Conservation (phyloP, 352 stramenopile species). For the Phytophthora colocasiae region DNA sequence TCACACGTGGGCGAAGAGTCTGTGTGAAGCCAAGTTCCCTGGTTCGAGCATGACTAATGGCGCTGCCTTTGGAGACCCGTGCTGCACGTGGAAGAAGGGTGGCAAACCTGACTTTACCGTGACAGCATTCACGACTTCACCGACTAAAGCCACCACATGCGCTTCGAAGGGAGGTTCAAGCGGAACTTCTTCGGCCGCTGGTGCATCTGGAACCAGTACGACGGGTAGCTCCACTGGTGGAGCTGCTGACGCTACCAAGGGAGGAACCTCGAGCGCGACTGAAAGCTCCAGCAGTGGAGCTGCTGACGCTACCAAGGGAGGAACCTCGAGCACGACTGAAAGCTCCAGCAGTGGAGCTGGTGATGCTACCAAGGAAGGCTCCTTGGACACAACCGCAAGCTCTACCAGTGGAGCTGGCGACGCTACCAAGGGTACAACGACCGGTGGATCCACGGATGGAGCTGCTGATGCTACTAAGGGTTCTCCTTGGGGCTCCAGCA, state of each 20-base stretch:
- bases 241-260: conserved; percentile 14
- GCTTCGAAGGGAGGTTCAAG: conserved; percentile 26
- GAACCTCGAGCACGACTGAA: not conserved
- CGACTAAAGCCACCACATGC: conserved; percentile 29
- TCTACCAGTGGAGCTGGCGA: not conserved
- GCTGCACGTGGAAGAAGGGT: conserved; percentile 46
- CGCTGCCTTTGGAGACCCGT: conserved; percentile 37
- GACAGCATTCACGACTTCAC: conserved; percentile 29
- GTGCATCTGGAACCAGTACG: conserved; percentile 2
- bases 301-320: conserved; percentile 13
- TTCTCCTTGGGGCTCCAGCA: conserved; percentile 23
- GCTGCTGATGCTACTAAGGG: conserved; percentile 20
- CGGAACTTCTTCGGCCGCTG: conserved; percentile 9
- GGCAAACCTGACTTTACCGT: conserved; percentile 41
- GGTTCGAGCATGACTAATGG: conserved; percentile 46
- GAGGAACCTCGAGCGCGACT: not conserved
- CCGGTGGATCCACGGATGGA: not conserved
- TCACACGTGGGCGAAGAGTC: conserved; percentile 34
- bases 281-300: not conserved
- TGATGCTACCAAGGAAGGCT: conserved; percentile 16
- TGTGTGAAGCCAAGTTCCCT: conserved; percentile 49
- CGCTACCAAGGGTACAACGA: conserved; percentile 9
- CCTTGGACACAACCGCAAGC: not conserved
- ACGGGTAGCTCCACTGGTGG: no score
- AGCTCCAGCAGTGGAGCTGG: not conserved